Base-by-base conservation (phyloP, 768 basidiomycete species). In the Termitomyces heimii region DNA sequence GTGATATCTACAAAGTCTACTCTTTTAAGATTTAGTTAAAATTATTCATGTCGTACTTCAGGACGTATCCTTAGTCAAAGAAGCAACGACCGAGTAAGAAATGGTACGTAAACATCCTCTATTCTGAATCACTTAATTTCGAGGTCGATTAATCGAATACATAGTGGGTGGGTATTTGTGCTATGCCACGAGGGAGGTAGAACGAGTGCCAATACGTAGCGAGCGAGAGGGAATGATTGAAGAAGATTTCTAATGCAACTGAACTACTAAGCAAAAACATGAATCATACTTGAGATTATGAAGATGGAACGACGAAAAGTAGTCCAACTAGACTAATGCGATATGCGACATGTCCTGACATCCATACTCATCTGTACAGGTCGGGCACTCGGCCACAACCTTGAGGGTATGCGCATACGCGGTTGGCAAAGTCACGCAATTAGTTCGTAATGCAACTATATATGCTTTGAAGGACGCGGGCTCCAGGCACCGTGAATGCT, bases 351-450 rank as follows among this genome's bases (percentile, higher is more conserved):
- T 52, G 39, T 37, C 54, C 44, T 37, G 54, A 47, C 34, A 47
- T 24, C 26, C 42, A 57, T 52, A 52, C 50, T 28, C 56, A 46
- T 46, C 35, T 47, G 22, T 40, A 44, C 8, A 29, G 29, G 39
- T 60, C 59, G 59, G 46, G 59, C 54, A 51, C 59, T 56, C 8
- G 55, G 59, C 59, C 49, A 28, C 54, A 46, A 56, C 55, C 54
- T 32, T 16, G 35, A 49, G 46, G 8, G 26, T 44, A 32, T 44
- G 45, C 37, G 52, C 57, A 44, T 39, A 46, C 45, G 39, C 57
- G 29, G 34, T 37, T n/a, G 45, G 52, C 52, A 37, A 10, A 35
- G 16, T 32, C 20, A 32, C 24, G 43, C 18, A 51, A 31, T 32
- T 43, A 12, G 49, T 50, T 43, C n/a, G 52, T 34, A 53, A 31